Conservation (phyloP, 1,139 yeast species). For the Suhomyces coccinellae region DNA sequence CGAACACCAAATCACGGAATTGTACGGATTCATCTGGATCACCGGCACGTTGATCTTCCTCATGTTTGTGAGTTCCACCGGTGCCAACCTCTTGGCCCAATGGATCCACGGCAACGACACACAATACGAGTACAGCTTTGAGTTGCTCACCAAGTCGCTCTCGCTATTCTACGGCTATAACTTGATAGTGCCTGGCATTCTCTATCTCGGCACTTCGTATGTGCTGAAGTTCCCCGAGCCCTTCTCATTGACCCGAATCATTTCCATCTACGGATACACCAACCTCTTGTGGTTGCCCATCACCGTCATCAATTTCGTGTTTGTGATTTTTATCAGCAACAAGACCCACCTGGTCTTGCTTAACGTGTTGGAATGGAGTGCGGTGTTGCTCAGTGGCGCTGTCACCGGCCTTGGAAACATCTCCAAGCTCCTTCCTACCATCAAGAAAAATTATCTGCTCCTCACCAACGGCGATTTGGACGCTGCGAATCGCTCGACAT, state of each 20-base stretch:
- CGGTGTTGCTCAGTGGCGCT: slow-evolving; percentile 46
- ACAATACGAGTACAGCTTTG: slow-evolving; percentile 59
- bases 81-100: slow-evolving; percentile 42
- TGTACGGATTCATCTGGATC: slow-evolving; percentile 85
- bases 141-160: slow-evolving; percentile 64
- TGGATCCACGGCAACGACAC: slow-evolving; percentile 47
- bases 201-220: slow-evolving; percentile 51
- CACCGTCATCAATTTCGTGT: slow-evolving; percentile 54
- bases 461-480: slow-evolving; percentile 29
- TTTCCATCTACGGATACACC: slow-evolving; percentile 77
- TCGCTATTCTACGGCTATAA: slow-evolving; percentile 73
- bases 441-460: slow-evolving; percentile 35
- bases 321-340: slow-evolving; percentile 47
- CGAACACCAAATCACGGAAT: slow-evolving; percentile 52
- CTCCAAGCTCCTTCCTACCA: slow-evolving; percentile 44
- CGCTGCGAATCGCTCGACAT: slow-evolving; percentile 22
- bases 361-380: slow-evolving; percentile 46
- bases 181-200: slow-evolving; percentile 54
- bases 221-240: slow-evolving; percentile 43
- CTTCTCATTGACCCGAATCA: slow-evolving; percentile 40
- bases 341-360: slow-evolving; percentile 34
- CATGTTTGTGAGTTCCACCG: slow-evolving; percentile 73
- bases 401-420: slow-evolving; percentile 51
- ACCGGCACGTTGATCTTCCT: slow-evolving; percentile 74
- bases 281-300: slow-evolving; percentile 80